Evolutionary conservation across 2,329 filamentous ascomycete species (phyloP).

Genomic region (Epichloe bromicola): DNA sequence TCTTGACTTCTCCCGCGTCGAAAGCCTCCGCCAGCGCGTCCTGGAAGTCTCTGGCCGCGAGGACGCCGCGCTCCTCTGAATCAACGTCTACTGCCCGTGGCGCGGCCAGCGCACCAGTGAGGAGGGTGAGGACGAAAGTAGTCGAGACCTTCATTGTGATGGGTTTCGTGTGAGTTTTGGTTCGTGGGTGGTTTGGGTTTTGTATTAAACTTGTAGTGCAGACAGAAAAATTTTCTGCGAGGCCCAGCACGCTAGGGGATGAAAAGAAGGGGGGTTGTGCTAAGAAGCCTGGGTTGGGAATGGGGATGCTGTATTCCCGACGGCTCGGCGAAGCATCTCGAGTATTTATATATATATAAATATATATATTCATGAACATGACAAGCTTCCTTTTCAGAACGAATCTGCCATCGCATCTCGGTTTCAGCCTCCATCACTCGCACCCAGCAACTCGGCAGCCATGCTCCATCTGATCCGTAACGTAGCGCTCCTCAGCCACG

Average conservation of each 20-base stretch:
- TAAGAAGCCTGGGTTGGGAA: too few relatives aligned
- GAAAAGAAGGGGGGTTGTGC: too few relatives aligned
- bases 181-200: not conserved
- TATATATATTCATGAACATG: too few relatives aligned
- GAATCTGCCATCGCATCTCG: too few relatives aligned
- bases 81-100: not conserved
- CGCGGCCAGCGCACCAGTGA: slow-evolving; percentile 7
- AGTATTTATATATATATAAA: too few relatives aligned
- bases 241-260: too few relatives aligned
- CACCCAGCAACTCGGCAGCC: not conserved
- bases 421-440: too few relatives aligned
- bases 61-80: not conserved
- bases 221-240: too few relatives aligned
- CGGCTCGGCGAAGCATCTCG: too few relatives aligned
- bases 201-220: too few relatives aligned
- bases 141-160: slow-evolving; percentile 4
- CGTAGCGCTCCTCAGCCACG: not conserved
- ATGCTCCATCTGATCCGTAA: not conserved
- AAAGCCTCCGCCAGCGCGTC: not conserved
- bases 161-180: not conserved
- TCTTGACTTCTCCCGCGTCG: not conserved
- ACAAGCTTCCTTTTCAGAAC: too few relatives aligned
- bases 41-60: not conserved
- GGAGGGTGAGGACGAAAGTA: slow-evolving; percentile 4
- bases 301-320: too few relatives aligned